Conservation (phyloP, 768 basidiomycete species). For the Mycena rosella region DNA sequence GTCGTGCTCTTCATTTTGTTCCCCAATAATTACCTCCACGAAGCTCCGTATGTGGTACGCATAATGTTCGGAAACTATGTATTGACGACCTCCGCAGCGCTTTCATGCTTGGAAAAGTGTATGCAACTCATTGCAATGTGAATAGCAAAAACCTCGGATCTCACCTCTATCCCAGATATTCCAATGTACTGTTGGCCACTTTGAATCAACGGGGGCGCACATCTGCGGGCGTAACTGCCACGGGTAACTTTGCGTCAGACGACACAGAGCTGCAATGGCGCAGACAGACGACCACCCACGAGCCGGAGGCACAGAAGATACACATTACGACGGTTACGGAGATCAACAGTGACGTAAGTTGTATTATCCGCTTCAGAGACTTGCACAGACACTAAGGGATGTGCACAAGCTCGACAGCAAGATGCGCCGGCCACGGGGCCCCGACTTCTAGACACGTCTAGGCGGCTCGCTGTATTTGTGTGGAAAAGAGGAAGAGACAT, state of each 20-base stretch:
- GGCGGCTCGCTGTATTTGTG: no score
- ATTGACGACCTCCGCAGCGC: neutral
- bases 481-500: no score
- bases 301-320: neutral
- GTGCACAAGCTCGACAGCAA: no score
- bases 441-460: no score
- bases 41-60: constrained; percentile 8
- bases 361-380: no score
- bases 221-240: neutral
- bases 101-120: constrained; percentile 26
- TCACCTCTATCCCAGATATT: neutral
- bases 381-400: no score
- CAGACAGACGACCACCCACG: neutral
- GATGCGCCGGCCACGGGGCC: no score
- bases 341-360: no score
- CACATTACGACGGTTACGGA: no score
- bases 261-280: neutral
- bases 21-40: constrained; percentile 14
- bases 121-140: no score
- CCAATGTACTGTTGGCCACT: constrained; percentile 14
- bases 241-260: neutral
- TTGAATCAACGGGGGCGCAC: constrained; percentile 3
- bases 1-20: constrained; percentile 23
- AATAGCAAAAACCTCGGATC: no score
- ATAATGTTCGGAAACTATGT: no score